These are phyloP conservation scores for Leccinum arenicola DNA, from an alignment of 768 basidiomycete genomes.

Conservation along the genomic window DNA sequence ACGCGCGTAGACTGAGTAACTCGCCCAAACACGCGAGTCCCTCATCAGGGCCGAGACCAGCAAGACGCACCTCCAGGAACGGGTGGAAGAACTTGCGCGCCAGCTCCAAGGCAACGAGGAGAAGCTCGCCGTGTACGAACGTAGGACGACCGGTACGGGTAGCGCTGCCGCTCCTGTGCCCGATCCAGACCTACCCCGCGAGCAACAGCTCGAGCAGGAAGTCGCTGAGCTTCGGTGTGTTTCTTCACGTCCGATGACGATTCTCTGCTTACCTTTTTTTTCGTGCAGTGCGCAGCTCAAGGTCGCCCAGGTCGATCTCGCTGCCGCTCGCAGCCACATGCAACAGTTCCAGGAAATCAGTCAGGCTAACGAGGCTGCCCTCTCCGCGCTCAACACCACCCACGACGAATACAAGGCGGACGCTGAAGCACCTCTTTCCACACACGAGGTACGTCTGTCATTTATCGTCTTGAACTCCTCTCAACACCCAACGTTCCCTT, in stretches of 20 bases:
- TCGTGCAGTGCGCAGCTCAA: constrained; percentile 66
- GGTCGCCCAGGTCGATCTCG: constrained; percentile 73
- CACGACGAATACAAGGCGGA: constrained; percentile 78
- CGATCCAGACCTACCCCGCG: constrained; percentile 53
- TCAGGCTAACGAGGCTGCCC: constrained; percentile 74
- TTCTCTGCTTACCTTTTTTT: background rate
- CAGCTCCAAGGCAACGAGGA: constrained; percentile 77
- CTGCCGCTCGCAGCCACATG: constrained; percentile 65
- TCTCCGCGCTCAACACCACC: constrained; percentile 64
- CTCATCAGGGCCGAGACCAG: constrained; percentile 73
- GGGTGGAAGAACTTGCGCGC: constrained; percentile 41
- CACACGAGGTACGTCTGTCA: constrained; percentile 54
- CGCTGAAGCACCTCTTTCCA: constrained; percentile 65
- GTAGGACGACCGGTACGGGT: constrained; percentile 41
- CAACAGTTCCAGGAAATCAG: constrained; percentile 87
- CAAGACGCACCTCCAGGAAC: constrained; percentile 75
- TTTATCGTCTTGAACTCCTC: background rate
- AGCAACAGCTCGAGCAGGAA: constrained; percentile 80
- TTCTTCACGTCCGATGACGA: background rate
- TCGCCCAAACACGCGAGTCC: constrained; percentile 65
- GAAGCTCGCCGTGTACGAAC: constrained; percentile 85
- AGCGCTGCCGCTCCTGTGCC: constrained; percentile 33
- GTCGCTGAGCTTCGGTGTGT: constrained; percentile 80
- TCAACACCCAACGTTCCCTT: background rate
- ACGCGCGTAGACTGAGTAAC: constrained; percentile 50